phyloP scores from a whole-genome alignment of 2,329 filamentous ascomycete genomes.

The Bipolaris gigantea region DNA sequence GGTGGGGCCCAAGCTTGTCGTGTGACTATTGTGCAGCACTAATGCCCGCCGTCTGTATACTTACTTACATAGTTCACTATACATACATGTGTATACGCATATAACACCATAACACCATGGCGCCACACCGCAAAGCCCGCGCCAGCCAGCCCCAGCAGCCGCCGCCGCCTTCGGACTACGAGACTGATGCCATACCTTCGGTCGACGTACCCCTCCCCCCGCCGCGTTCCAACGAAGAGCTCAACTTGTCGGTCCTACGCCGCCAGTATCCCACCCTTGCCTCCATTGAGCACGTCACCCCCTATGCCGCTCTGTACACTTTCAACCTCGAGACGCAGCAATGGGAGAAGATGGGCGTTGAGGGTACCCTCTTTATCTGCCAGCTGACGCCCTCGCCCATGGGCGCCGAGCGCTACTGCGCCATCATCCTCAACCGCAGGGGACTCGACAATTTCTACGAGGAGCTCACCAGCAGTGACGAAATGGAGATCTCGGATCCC shows the following conservation, averaged over 20 bases:
- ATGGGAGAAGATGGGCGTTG: constrained; percentile 86
- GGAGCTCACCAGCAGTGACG: constrained; percentile 48
- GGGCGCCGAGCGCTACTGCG: constrained; percentile 46
- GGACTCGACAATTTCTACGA: constrained; percentile 53
- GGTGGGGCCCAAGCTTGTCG: constrained; percentile 10
- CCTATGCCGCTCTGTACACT: constrained; percentile 83
- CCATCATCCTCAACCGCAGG: constrained; percentile 53
- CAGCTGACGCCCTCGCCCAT: constrained; percentile 52
- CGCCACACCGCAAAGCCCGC: constrained; percentile 37
- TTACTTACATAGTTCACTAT: neutral
- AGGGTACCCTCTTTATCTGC: constrained; percentile 89
- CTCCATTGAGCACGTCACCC: constrained; percentile 75
- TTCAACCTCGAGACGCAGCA: constrained; percentile 65
- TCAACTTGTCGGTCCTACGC: constrained; percentile 82
- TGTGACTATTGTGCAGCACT: neutral
- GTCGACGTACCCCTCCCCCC: constrained; percentile 49
- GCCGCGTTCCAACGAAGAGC: constrained; percentile 74
- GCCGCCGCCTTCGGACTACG: constrained; percentile 58
- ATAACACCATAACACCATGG: constrained; percentile 21
- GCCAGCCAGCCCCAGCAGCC: constrained; percentile 37
- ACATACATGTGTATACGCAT: neutral
- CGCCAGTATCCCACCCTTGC: constrained; percentile 77
- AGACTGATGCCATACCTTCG: constrained; percentile 51
- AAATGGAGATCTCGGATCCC: constrained; percentile 56
- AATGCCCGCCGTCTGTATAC: too few relatives aligned